Conservation (phyloP, 2,329 filamentous ascomycete genomes). For the Talaromyces amestolkiae region DNA sequence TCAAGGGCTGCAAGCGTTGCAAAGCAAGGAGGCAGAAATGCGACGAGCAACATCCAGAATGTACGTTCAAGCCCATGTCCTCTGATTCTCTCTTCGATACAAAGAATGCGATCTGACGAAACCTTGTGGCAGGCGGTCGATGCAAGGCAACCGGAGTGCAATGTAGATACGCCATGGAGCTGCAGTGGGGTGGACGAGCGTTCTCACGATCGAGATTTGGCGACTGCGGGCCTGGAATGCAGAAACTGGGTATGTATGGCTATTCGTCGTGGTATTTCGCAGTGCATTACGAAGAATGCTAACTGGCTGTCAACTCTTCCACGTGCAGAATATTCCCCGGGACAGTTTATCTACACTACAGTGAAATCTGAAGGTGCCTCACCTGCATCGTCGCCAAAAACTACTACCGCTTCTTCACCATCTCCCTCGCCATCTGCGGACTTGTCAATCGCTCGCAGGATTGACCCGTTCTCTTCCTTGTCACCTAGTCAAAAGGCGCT, state of each 20-base stretch:
- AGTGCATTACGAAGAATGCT: background rate
- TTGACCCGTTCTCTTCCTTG: constrained; percentile 40
- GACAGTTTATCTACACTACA: constrained; percentile 41
- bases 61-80: constrained; percentile 21
- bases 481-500: constrained; percentile 36
- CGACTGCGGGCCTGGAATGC: constrained; percentile 36
- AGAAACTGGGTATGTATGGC: constrained; percentile 31
- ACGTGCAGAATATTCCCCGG: constrained; percentile 38
- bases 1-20: constrained; percentile 45
- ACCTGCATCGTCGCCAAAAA: constrained; percentile 2
- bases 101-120: background rate
- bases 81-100: background rate
- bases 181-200: constrained; percentile 44
- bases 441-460: constrained; percentile 28
- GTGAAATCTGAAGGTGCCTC: constrained; percentile 24
- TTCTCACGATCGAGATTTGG: constrained; percentile 42
- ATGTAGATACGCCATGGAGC: constrained; percentile 43
- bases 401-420: constrained; percentile 14
- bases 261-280: background rate
- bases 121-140: constrained; percentile 25
- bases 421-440: constrained; percentile 22
- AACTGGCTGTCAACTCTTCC: background rate
- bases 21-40: constrained; percentile 47
- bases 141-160: constrained; percentile 38
- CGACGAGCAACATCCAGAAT: constrained; percentile 43